Evolutionary conservation across 192 early-diverging fungal species (phyloP).

Genomic region (Rhizoclosmatium sp.): DNA sequence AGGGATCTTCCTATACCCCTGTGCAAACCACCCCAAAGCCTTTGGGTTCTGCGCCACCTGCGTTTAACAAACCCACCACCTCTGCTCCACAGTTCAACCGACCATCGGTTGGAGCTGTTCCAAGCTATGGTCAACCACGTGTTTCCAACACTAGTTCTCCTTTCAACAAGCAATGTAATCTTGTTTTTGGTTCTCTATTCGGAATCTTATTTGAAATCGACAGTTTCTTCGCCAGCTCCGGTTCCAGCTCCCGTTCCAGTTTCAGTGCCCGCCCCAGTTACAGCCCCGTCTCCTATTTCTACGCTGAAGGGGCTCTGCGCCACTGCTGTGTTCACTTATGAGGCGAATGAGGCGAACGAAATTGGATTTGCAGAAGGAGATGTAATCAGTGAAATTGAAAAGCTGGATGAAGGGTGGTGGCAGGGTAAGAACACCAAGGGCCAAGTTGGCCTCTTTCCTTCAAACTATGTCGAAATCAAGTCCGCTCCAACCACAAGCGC

Average conservation of each 20-base stretch:
- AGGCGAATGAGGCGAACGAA: conserved; percentile 77
- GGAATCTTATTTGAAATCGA: background rate
- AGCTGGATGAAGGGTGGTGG: conserved; percentile 95
- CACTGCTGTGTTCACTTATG: conserved; percentile 32
- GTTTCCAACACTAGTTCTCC: background rate
- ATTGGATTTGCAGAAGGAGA: conserved; percentile 84
- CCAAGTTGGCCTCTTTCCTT: conserved; percentile 81
- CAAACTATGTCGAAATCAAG: conserved; percentile 55
- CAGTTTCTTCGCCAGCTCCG: background rate
- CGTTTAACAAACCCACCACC: conserved; percentile 17
- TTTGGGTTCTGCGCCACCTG: conserved; percentile 20
- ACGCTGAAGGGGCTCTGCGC: conserved; percentile 9
- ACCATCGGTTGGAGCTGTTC: background rate
- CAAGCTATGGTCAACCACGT: conserved; percentile 2
- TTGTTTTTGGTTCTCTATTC: background rate
- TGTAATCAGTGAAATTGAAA: conserved; percentile 76
- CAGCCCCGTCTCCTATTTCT: background rate
- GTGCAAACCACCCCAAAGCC: conserved; percentile 48
- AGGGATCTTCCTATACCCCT: conserved; percentile 41
- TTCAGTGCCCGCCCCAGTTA: background rate
- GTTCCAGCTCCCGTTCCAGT: background rate
- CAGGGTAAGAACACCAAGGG: conserved; percentile 80
- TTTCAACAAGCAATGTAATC: background rate
- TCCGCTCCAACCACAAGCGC: background rate
- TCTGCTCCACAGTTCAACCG: conserved; percentile 16